Base-by-base conservation (phyloP, 345 rosid species). In the Alliaria petiolata region DNA sequence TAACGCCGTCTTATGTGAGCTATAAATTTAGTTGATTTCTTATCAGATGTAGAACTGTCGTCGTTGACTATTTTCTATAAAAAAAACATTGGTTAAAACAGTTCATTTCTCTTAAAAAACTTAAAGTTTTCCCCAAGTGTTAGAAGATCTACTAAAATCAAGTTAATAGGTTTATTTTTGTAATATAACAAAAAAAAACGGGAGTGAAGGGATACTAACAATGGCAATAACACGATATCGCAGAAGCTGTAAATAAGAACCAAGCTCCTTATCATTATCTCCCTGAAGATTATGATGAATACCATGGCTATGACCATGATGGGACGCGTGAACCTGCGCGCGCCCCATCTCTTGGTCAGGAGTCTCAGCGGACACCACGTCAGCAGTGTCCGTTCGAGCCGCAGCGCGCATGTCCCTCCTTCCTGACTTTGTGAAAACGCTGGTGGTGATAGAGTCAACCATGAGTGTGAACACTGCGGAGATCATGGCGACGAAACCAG, bases 401-500 rank as follows among this genome's bases (percentile, higher is more conserved):
- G 14, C 17, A 1, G 59, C 30, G n/a, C 14, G 39, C 8, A 44
- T 8, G 0, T 49, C 30, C 12, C 0, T 67, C 5, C 40, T 20
- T 7, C 61, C 62, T 1, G 65, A 58, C 50, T 25, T 76, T 8
- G 64, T 68, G 31, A 39, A 82, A n/a, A 84, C 77, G n/a, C 78
- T 74, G 2, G 81, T 85, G 13, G 89, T 83, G 38, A 76, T 64
- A 33, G 76, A 53, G 40, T 86, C 89, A 2, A 88, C 58, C 86
- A 86, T 84, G 69, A 86, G 70, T 0, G 84, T 80, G 40, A 61
- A 78, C 4, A 88, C 72, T 0, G 86, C 70, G 0, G 86, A 62
- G 5, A 80, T 5, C 90, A 88, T 85, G 0, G 86, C 86, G 1
- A 83, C 70, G 1, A 88, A 78, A 3, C 86, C 85, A 0, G 86